Evolutionary conservation across 2,329 filamentous ascomycete species (phyloP).

Genomic region (Epichloe gansuensis): DNA sequence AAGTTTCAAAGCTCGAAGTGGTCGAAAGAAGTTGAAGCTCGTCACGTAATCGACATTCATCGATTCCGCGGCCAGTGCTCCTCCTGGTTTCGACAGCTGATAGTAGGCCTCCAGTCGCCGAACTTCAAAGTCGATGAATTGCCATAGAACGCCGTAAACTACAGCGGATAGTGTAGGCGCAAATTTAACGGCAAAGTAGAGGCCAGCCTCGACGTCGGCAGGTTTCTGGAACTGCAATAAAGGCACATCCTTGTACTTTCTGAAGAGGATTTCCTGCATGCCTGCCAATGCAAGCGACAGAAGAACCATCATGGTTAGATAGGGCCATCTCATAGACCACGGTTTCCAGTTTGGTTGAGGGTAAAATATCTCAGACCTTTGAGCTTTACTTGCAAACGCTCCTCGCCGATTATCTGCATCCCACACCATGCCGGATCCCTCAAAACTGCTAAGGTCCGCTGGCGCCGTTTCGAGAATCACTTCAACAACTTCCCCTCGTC

Average conservation of each 20-base stretch:
- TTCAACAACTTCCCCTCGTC: slow-evolving; percentile 45
- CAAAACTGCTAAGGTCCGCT: slow-evolving; percentile 39
- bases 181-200: slow-evolving; percentile 53
- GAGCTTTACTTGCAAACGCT: slow-evolving; percentile 24
- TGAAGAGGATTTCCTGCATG: slow-evolving; percentile 43
- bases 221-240: slow-evolving; percentile 38
- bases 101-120: slow-evolving; percentile 55
- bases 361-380: slow-evolving; percentile 39
- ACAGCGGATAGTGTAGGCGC: slow-evolving; percentile 48
- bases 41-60: slow-evolving; percentile 67
- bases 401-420: slow-evolving; percentile 22
- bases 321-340: slow-evolving; percentile 50
- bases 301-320: slow-evolving; percentile 39
- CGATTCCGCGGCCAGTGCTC: slow-evolving; percentile 49
- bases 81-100: slow-evolving; percentile 47
- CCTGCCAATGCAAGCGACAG: slow-evolving; percentile 40
- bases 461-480: slow-evolving; percentile 35
- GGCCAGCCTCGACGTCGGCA: slow-evolving; percentile 32
- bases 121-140: slow-evolving; percentile 53
- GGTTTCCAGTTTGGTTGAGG: slow-evolving; percentile 56
- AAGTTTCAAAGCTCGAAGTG: slow-evolving; percentile 46
- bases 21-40: slow-evolving; percentile 51
- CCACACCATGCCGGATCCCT: slow-evolving; percentile 25
- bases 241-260: slow-evolving; percentile 29
- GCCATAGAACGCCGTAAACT: slow-evolving; percentile 51